Base-by-base conservation (phyloP, 305 asterid species). In the Fraxinus dipetala region DNA sequence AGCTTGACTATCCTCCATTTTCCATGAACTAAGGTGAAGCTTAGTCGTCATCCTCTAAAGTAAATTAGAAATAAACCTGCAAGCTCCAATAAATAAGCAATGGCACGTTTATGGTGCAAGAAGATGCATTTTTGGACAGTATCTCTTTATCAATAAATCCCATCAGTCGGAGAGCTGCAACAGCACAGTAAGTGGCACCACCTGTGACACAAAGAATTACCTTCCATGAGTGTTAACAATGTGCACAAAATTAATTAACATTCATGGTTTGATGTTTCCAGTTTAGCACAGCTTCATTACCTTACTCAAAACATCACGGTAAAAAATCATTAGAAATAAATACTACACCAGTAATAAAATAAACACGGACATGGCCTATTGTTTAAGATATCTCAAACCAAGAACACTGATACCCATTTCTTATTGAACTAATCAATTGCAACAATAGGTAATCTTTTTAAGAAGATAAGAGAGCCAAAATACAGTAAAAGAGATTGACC, bases 101-200 rank as follows among this genome's bases (percentile, higher is more conserved):
- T 24, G 88, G 90, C 43, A 88, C 84, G 35, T 89, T 59, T 79
- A 89, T 84, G 75, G 79, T 73, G 84, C 87, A 85, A 69, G 85
- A 84, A 72, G 84, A 79, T 79, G 6, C 72, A 80, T 14, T 80
- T 87, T 84, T 82, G 13, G 93, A 85, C 85, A 89, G 82, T 51
- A 86, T 38, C 83, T 90, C 95, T 48, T 94, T 93, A 83, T 89
- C 96, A 45, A 96, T 79, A 87, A 87, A 94, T 79, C 97, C 99
- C 98, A 96, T 94, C 88, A 96, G 92, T 81, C 86, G 90, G 79
- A 96, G 97, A 85, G 98, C 92, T 30, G 99, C 95, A 88, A 94
- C 95, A 80, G 99, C 99, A 87, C 99, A 96, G 81, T 91, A 96
- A n/a, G 98, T 96, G 91, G 92, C 99, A 82, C 99, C 99, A 87